phyloP scores from a whole-genome alignment of 805 yeast genomes.

The Jamesozyma lodderae region DNA sequence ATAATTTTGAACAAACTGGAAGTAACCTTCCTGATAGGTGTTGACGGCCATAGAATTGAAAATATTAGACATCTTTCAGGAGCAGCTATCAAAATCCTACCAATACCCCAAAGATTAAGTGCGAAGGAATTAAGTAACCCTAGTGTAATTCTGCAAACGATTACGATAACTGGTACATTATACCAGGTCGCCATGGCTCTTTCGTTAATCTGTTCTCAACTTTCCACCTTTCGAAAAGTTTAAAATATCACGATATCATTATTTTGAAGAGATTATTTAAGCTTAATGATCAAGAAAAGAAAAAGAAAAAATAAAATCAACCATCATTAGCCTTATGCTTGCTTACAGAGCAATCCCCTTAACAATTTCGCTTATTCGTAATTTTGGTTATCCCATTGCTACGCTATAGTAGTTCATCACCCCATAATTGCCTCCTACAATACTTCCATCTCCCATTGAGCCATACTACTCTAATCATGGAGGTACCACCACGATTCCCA shows the following conservation, averaged over 20 bases:
- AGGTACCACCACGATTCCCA: no score
- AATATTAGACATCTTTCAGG: constrained; percentile 28
- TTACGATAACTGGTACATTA: constrained; percentile 28
- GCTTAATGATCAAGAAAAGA: background rate
- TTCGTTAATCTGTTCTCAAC: constrained; percentile 15
- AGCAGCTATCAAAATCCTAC: constrained; percentile 35
- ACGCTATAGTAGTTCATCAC: no score
- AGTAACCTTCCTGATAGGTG: constrained; percentile 30
- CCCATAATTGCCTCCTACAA: no score
- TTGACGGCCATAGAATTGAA: constrained; percentile 34
- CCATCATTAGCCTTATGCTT: background rate
- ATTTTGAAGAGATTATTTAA: no score
- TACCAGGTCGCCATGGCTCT: constrained; percentile 22
- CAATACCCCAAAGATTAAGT: constrained; percentile 18
- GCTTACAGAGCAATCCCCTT: background rate
- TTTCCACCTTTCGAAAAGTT: no score
- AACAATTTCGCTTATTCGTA: background rate
- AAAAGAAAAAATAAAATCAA: background rate
- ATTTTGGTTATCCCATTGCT: no score
- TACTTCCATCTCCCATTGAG: no score
- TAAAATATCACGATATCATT: no score
- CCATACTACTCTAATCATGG: no score
- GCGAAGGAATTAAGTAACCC: constrained; percentile 10
- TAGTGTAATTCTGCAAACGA: constrained; percentile 15
- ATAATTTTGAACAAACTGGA: constrained; percentile 6